phyloP scores from a whole-genome alignment of 331 rosid genomes.

The Telfairia occidentalis region DNA sequence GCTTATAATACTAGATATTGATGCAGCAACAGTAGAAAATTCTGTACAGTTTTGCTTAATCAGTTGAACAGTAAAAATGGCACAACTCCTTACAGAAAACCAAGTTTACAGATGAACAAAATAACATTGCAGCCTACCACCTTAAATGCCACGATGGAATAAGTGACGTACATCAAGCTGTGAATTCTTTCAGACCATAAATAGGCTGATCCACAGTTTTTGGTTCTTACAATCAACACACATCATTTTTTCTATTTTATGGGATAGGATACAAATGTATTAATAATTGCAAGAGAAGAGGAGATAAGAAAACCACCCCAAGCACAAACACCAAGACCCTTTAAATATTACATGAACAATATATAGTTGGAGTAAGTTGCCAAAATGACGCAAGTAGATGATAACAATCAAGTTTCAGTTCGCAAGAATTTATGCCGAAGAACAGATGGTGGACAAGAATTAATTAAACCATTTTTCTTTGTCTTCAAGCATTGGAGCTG shows the following conservation, averaged over 20 bases:
- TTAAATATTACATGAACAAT: neutral
- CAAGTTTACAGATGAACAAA: neutral
- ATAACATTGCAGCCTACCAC: neutral
- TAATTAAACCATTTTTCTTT: slow-evolving; percentile 89
- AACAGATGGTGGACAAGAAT: slow-evolving; percentile 7
- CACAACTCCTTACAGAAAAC: neutral
- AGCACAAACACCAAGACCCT: neutral
- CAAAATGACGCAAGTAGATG: neutral
- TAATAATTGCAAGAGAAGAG: neutral
- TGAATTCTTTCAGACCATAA: neutral
- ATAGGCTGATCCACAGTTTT: neutral
- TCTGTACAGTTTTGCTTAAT: neutral
- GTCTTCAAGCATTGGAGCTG: slow-evolving; percentile 99
- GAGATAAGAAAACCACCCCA: neutral
- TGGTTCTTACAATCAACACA: neutral
- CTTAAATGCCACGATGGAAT: neutral
- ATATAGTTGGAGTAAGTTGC: neutral
- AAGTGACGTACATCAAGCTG: neutral
- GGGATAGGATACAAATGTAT: neutral
- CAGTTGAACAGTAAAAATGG: neutral
- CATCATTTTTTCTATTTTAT: neutral
- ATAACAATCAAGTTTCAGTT: neutral
- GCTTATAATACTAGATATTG: neutral
- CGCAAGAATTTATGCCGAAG: slow-evolving; percentile 11
- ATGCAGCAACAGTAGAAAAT: neutral